Evolutionary conservation across 352 stramenopile genomes (phyloP).

Genomic region (Pythium grandisporangium): DNA sequence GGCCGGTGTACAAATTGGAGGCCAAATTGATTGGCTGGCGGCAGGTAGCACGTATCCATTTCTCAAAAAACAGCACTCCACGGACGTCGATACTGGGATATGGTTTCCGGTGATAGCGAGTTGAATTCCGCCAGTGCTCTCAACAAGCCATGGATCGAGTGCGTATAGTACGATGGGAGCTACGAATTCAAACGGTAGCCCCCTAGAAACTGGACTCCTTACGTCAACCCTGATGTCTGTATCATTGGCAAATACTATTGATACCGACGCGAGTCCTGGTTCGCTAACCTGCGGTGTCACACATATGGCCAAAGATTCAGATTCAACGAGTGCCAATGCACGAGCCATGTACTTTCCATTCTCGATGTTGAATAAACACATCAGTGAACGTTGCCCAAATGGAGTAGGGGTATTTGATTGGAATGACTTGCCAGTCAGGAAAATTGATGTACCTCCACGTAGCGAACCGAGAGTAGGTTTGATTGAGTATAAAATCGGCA

Average conservation of each 20-base stretch:
- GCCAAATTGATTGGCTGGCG: too few species aligned
- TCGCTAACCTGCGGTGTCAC: neutral
- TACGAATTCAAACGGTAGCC: constrained; percentile 24
- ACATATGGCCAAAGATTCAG: neutral
- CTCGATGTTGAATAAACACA: too few species aligned
- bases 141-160: constrained; percentile 35
- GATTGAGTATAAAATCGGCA: constrained; percentile 40
- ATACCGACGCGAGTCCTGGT: constrained; percentile 10
- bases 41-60: neutral
- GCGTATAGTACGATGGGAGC: constrained; percentile 17
- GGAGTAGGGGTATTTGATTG: too few species aligned
- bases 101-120: constrained; percentile 33
- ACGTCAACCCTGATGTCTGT: too few species aligned
- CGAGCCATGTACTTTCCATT: too few species aligned
- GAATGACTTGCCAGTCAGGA: too few species aligned
- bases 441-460: constrained; percentile 20
- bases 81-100: constrained; percentile 21
- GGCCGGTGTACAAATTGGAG: constrained; percentile 7
- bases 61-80: constrained; percentile 50
- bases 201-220: constrained; percentile 8
- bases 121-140: constrained; percentile 13
- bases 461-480: constrained; percentile 21
- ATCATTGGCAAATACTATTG: constrained; percentile 19
- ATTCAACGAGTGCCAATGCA: too few species aligned
- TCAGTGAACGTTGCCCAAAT: too few species aligned